A percentile compares a stretch with the other conserved stretches of the same genome.
phyloP scores from a whole-genome alignment of 2,329 filamentous ascomycete species.

The Coniochaeta hoffmannii region DNA sequence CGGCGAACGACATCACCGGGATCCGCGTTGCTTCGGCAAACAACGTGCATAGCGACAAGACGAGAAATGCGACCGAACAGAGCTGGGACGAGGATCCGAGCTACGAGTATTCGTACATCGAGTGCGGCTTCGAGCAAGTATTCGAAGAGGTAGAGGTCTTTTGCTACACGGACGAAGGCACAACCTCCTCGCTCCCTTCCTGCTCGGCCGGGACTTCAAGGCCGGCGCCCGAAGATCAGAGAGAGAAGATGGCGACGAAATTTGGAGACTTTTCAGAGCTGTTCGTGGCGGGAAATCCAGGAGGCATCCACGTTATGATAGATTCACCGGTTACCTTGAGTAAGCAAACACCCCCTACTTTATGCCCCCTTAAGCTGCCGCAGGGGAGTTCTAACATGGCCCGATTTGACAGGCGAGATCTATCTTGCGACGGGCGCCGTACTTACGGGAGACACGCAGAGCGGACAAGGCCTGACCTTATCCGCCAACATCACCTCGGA shows the following conservation, averaged over 20 bases:
- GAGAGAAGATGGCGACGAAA: not conserved
- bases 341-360: not conserved
- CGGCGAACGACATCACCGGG: not conserved
- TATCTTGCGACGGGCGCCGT: not conserved
- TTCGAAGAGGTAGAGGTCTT: conserved; percentile 6
- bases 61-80: not conserved
- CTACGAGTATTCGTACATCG: conserved; percentile 10
- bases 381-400: not conserved
- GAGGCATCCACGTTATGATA: not conserved
- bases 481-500: not conserved
- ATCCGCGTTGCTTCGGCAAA: conserved; percentile 7
- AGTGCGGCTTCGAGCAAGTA: conserved; percentile 8
- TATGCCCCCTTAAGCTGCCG: not conserved
- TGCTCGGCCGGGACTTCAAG: not conserved
- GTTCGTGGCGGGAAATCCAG: conserved; percentile 4
- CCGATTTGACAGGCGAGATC: not conserved
- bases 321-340: not conserved
- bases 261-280: conserved; percentile 4
- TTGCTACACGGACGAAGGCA: conserved; percentile 3
- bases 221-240: not conserved
- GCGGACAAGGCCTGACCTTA: conserved; percentile 1
- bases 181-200: not conserved
- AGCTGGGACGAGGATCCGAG: not conserved
- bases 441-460: not conserved
- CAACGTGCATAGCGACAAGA: not conserved